phyloP scores from a whole-genome alignment of 1,284 basidiomycete species.

The Caloboletus inedulis region DNA sequence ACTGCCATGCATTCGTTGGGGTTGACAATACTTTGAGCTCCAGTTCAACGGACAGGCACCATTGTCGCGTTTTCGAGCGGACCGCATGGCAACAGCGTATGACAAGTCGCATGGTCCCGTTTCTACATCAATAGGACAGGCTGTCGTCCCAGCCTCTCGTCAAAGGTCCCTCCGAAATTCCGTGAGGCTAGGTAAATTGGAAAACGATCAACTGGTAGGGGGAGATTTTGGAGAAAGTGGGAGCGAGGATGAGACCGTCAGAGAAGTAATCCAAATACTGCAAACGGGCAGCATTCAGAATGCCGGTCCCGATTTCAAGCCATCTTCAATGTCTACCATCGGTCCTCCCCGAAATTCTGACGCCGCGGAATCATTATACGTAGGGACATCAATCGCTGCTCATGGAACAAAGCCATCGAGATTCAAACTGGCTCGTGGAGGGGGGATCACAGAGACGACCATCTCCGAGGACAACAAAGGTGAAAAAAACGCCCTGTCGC shows the following conservation, averaged over 20 bases:
- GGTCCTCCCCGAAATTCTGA: not conserved
- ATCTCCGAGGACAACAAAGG: not conserved
- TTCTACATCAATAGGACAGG: constrained; percentile 44
- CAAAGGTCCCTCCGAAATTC: constrained; percentile 53
- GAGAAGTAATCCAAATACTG: constrained; percentile 56
- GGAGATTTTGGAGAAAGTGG: constrained; percentile 53
- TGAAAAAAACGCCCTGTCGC: constrained; percentile 32
- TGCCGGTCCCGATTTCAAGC: constrained; percentile 42
- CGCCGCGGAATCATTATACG: not conserved
- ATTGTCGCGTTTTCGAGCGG: constrained; percentile 62
- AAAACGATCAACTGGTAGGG: constrained; percentile 53
- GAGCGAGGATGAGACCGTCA: constrained; percentile 52
- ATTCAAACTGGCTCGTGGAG: constrained; percentile 36
- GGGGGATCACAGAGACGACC: not conserved
- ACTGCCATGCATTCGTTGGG: not conserved
- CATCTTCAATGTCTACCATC: constrained; percentile 3
- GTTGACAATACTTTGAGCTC: constrained; percentile 5
- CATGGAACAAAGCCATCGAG: constrained; percentile 29
- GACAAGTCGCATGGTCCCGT: constrained; percentile 33
- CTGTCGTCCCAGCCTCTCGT: constrained; percentile 50
- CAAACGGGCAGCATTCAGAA: constrained; percentile 58
- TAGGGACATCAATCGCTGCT: not conserved
- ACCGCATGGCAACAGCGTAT: constrained; percentile 47
- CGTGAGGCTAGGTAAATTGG: constrained; percentile 60
- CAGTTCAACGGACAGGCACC: constrained; percentile 39